These are phyloP conservation scores for Phytophthora pisi DNA, from an alignment of 352 stramenopile genomes.

Conservation along the genomic window DNA sequence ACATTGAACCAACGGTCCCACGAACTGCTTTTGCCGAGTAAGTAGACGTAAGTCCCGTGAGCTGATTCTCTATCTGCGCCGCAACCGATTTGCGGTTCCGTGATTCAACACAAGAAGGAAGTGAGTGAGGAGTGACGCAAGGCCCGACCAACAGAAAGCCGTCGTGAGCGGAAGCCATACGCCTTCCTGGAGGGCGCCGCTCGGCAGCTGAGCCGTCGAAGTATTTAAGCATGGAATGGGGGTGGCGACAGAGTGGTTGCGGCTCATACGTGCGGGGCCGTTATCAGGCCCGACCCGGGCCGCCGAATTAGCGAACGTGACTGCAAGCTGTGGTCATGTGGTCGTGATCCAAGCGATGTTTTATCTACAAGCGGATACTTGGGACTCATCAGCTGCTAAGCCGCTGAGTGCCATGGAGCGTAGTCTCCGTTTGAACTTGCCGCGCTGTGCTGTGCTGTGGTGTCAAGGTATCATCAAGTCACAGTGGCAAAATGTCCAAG, in stretches of 20 bases:
- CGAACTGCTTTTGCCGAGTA: background rate
- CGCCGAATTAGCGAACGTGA: background rate
- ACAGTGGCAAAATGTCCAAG: background rate
- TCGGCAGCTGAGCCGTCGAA: background rate
- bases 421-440: background rate
- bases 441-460: too few relatives aligned
- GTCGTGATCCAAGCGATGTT: background rate
- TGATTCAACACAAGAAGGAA: too few relatives aligned
- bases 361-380: background rate
- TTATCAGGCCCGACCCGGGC: too few relatives aligned
- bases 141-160: background rate
- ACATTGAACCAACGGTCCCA: too few relatives aligned
- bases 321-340: background rate
- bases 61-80: too few relatives aligned
- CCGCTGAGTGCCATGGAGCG: background rate
- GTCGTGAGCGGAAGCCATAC: background rate
- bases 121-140: background rate
- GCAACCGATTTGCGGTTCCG: background rate
- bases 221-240: background rate
- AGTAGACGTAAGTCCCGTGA: too few relatives aligned
- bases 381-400: background rate
- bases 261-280: background rate
- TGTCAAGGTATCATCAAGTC: background rate
- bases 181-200: slow-evolving; percentile 5
- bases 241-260: background rate